Evolutionary conservation across 805 yeast species (phyloP).

Genomic region (Metschnikowia matae): DNA sequence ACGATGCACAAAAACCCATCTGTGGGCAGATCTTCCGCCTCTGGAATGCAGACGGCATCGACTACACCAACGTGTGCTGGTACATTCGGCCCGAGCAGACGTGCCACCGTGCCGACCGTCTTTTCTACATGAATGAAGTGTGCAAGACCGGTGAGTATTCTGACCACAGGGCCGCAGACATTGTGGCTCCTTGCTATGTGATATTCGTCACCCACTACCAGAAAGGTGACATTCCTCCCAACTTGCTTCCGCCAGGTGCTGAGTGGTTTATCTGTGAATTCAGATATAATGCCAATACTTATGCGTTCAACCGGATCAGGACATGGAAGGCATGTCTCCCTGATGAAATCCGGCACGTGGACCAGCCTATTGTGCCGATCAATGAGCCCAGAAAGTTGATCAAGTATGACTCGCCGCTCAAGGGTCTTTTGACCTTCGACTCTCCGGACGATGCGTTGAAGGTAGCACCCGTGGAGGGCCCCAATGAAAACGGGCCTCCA

Average conservation of each 20-base stretch:
- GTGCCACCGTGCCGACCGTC: slow-evolving; percentile 84
- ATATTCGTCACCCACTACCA: slow-evolving; percentile 91
- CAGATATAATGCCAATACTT: slow-evolving; percentile 87
- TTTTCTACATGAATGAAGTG: slow-evolving; percentile 91
- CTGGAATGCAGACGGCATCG: slow-evolving; percentile 85
- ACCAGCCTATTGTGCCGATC: slow-evolving; percentile 68
- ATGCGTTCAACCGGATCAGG: slow-evolving; percentile 87
- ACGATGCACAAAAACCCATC: slow-evolving; percentile 85
- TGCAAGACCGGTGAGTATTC: slow-evolving; percentile 96
- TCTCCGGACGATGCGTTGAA: slow-evolving; percentile 70
- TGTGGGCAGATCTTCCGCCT: slow-evolving; percentile 91
- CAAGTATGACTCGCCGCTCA: slow-evolving; percentile 81
- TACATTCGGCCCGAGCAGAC: slow-evolving; percentile 97
- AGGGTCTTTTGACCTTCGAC: slow-evolving; percentile 67
- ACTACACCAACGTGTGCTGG: slow-evolving; percentile 95
- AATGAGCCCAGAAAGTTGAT: slow-evolving; percentile 61
- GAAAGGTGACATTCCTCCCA: slow-evolving; percentile 82
- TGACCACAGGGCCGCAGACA: slow-evolving; percentile 85
- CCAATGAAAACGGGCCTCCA: slow-evolving; percentile 84
- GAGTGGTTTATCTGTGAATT: slow-evolving; percentile 92
- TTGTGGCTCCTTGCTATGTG: slow-evolving; percentile 91
- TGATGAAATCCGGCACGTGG: slow-evolving; percentile 87
- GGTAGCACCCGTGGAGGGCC: slow-evolving; percentile 80
- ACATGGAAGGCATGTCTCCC: slow-evolving; percentile 99
- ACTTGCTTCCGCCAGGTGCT: slow-evolving; percentile 61